Evolutionary conservation across 176 grass and related monocot genomes (phyloP).

Genomic region (Bolboschoenus planiculmis): DNA sequence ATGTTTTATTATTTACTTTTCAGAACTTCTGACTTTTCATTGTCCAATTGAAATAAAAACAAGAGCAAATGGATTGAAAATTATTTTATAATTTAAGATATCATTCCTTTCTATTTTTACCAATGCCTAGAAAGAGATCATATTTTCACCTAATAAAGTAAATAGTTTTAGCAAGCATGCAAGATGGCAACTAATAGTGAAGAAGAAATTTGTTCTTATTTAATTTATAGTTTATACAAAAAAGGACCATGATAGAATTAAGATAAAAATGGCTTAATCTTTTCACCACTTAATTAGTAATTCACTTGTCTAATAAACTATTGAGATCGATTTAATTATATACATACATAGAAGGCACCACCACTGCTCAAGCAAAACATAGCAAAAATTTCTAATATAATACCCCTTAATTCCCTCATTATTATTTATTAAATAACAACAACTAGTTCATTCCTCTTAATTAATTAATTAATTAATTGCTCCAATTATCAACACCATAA

Average conservation of each 20-base stretch:
- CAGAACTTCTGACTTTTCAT: not conserved
- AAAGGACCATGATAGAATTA: not conserved
- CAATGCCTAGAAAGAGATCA: not conserved
- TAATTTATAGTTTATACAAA: slow-evolving; percentile 1
- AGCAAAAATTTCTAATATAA: slow-evolving; percentile 41
- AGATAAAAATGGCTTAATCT: not conserved
- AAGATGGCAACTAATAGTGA: not conserved
- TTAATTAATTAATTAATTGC: not conserved
- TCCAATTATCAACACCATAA: slow-evolving; percentile 49
- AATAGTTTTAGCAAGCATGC: not conserved
- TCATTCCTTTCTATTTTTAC: not conserved
- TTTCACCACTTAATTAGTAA: not conserved
- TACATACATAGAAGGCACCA: not conserved
- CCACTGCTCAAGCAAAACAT: not conserved
- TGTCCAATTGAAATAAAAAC: not conserved
- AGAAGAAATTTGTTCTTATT: not conserved
- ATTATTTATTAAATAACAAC: slow-evolving; percentile 23
- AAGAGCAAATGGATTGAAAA: not conserved
- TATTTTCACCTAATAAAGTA: not conserved
- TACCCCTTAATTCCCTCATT: not conserved
- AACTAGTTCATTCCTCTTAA: not conserved
- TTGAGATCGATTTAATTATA: not conserved
- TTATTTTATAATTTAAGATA: not conserved
- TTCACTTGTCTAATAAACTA: not conserved
- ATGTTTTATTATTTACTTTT: not conserved